Evolutionary conservation across 2,329 filamentous ascomycete species (phyloP), one percentile per base, ranked within the genome.

Genomic region (Daldinia sp.): DNA sequence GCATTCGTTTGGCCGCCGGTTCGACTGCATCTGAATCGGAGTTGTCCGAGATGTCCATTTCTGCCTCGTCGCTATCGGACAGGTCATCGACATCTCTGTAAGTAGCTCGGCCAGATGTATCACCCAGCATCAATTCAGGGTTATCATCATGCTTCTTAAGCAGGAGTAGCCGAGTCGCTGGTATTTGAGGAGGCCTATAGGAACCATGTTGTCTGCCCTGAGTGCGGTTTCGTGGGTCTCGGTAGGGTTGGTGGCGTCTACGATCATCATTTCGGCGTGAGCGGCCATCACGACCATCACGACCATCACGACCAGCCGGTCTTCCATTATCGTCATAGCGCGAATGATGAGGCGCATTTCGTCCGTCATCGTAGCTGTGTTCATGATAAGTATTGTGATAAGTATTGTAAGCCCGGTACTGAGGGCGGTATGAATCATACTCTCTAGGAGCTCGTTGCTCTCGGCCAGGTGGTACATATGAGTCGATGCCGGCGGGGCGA

Each of bases 11-110:
- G 49, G 71, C 74, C 2, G 76, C 77, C 10, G 81, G 81, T 57
- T 81, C 74, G 45, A 54, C 79, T 80, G 55, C 77, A 2, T 79
- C 80, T 0, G 76, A 77, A 9, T 75, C 77, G 13, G 77, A 79
- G 37, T 79, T 77, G 30, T 83, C 84, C 0, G 86, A 88, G 4
- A 88, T 84, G 43, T 89, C 86, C 86, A 89, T 89, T 2, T 82
- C 86, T 11, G 86, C 81, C 73, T 89, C 87, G 49, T 86, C 84
- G 64, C 86, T 87, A 66, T 89, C 86, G 0, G 86, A 88, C 23
- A 89, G 75, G 13, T 88, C 83, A 30, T 87, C 83, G 4, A 87
- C 50, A 32, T 83, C 74, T 51, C 82, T 80, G 69, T 84, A 90
- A 43, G 83, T 87, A 10, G 80, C 80, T 4, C 79, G 78, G 1